phyloP scores from a whole-genome alignment of 2,329 filamentous ascomycete species.

The Grosmannia serpens region DNA sequence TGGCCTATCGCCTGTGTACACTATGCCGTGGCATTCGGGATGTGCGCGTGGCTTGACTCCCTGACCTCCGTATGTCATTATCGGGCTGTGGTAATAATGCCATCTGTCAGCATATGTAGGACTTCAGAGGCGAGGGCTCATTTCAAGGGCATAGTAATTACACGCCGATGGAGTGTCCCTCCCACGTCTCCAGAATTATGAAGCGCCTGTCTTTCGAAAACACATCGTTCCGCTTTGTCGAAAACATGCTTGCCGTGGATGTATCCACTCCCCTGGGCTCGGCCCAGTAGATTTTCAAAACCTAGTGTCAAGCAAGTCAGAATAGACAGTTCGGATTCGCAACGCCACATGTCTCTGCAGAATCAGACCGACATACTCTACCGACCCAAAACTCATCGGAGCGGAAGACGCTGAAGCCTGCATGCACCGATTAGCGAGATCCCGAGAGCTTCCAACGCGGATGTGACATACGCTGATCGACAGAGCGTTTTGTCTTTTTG shows the following conservation, averaged over 20 bases:
- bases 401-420: not conserved
- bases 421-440: not conserved
- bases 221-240: not conserved
- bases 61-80: slow-evolving; percentile 41
- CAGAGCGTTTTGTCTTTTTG: not conserved
- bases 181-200: slow-evolving; percentile 35
- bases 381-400: not conserved
- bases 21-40: slow-evolving; percentile 40
- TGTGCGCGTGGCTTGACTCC: slow-evolving; percentile 45
- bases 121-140: too few species aligned
- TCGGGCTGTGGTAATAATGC: slow-evolving; percentile 28
- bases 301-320: slow-evolving; percentile 20
- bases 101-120: not conserved
- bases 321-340: not conserved
- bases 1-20: slow-evolving; percentile 26
- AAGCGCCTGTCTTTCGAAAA: slow-evolving; percentile 27
- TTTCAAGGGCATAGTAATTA: not conserved
- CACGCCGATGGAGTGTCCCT: slow-evolving; percentile 44
- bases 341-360: not conserved
- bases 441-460: not conserved
- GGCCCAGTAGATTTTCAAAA: slow-evolving; percentile 45
- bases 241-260: not conserved
- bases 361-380: not conserved
- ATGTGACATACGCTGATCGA: too few species aligned
- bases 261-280: slow-evolving; percentile 30